Base-by-base conservation (phyloP, 495 filamentous ascomycete genomes). In the Xylaria intraflava region DNA sequence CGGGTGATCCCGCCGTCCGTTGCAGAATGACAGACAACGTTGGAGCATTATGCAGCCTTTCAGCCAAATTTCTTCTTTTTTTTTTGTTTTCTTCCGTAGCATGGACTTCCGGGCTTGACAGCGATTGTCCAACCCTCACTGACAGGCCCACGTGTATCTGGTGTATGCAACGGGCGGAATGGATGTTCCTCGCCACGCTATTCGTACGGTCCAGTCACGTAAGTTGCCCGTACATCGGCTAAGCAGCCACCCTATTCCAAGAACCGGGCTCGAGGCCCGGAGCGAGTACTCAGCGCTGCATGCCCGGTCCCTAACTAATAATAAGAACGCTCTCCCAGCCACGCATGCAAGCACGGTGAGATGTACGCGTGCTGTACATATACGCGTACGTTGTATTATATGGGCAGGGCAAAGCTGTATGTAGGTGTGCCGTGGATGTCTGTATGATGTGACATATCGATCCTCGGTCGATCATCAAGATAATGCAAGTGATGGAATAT, bases 401-500 rank as follows among this genome's bases (percentile, higher is more conserved):
- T n/a, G n/a, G n/a, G n/a, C n/a, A n/a, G n/a, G n/a, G n/a, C n/a
- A n/a, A n/a, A n/a, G n/a, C n/a, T n/a, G 9, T 29, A 29, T 29
- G 27, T 29, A 29, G 27, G 27, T 9, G 27, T 9, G 27, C 27
- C 27, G 4, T n/a, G 31, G 27, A 3, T n/a, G 31, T 38, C 16
- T 16, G 2, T 38, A n/a, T 38, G 14, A 38, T 38, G 35, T 38
- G 35, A 27, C 20, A 45, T 20, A 20, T 29, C 22, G 50, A 52
- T 43, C 26, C 27, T 51, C 27, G 49, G 35, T 51, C 49, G 49
- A 51, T 51, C 24, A 51, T 51, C 17, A 2, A 51, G 49, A 45
- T 52, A 51, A 45, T 10, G 29, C 29, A 36, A 45, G 41, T 29
- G 16, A 45, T 27, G 36, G 16, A 9, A 50, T 23, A 16, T 8